Evolutionary conservation across 257 asterid species (phyloP).

Genomic region (Pogostemon cablin): DNA sequence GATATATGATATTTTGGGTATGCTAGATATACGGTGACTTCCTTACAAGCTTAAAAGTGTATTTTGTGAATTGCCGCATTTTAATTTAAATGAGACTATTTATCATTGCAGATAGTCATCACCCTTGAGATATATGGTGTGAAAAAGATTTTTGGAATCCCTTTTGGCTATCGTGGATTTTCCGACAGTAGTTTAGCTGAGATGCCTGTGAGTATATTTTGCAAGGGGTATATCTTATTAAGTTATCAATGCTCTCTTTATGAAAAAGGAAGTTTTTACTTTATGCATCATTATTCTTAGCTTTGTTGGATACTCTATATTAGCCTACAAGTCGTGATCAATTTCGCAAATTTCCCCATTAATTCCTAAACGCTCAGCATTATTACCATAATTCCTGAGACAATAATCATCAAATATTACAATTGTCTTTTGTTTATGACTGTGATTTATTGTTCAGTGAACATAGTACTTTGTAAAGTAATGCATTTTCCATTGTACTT

Average conservation of each 20-base stretch:
- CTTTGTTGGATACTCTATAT: not conserved
- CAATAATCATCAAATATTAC: conserved; percentile 2
- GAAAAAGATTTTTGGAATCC: conserved; percentile 82
- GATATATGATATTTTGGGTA: not conserved
- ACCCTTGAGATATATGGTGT: conserved; percentile 96
- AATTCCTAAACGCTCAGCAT: conserved; percentile 7
- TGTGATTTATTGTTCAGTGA: conserved; percentile 1
- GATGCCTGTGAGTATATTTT: conserved; percentile 57
- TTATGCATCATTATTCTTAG: too few relatives aligned
- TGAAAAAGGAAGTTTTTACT: not conserved
- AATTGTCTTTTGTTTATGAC: not conserved
- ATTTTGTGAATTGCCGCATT: conserved; percentile 12
- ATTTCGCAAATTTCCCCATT: not conserved
- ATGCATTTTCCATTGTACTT: not conserved
- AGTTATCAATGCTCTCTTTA: conserved; percentile 12
- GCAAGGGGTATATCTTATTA: conserved; percentile 1
- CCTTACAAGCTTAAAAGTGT: conserved; percentile 5
- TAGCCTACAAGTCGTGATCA: not conserved
- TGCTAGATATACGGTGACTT: conserved; percentile 14
- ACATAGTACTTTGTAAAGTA: conserved; percentile 8
- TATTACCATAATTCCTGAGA: not conserved
- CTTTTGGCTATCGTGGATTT: conserved; percentile 97
- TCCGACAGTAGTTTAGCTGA: conserved; percentile 66
- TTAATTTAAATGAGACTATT: conserved; percentile 6
- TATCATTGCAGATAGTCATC: conserved; percentile 71